A percentile compares a stretch with the other conserved stretches of the same genome.
Evolutionary conservation across 1,284 basidiomycete species (phyloP).

Genomic region (Ceratobasidium papillatum): DNA sequence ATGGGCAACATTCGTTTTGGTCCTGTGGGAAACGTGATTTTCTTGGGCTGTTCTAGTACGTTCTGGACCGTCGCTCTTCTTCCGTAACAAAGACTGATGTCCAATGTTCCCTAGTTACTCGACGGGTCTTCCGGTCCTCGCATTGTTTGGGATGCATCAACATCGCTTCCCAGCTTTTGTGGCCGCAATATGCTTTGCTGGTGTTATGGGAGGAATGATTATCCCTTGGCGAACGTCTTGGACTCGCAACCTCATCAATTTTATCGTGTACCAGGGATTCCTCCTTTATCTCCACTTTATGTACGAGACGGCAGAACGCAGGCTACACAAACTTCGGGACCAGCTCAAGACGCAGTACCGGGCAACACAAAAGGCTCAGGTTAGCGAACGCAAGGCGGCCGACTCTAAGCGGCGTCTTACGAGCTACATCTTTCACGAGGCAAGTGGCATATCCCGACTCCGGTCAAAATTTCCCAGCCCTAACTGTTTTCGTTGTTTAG

Average conservation of each 20-base stretch:
- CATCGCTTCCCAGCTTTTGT: slow-evolving; percentile 71
- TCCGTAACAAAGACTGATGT: neutral
- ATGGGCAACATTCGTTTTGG: slow-evolving; percentile 39
- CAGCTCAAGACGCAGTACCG: slow-evolving; percentile 74
- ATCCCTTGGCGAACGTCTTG: slow-evolving; percentile 1
- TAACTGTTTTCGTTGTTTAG: slow-evolving; percentile 56
- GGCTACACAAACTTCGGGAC: slow-evolving; percentile 68
- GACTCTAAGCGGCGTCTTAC: slow-evolving; percentile 75
- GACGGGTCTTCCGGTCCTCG: slow-evolving; percentile 76
- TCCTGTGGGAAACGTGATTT: slow-evolving; percentile 45
- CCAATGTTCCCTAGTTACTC: slow-evolving; percentile 52
- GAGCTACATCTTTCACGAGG: slow-evolving; percentile 81
- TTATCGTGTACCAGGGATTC: slow-evolving; percentile 67
- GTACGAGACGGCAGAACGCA: slow-evolving; percentile 64
- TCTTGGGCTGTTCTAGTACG: slow-evolving; percentile 70
- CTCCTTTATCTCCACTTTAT: slow-evolving; percentile 64
- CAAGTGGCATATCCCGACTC: slow-evolving; percentile 48
- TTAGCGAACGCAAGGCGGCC: slow-evolving; percentile 80
- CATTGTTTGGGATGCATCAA: slow-evolving; percentile 76
- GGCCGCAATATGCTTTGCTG: slow-evolving; percentile 64
- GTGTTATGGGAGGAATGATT: slow-evolving; percentile 62
- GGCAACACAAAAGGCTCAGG: slow-evolving; percentile 84
- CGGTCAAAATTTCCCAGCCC: slow-evolving; percentile 44
- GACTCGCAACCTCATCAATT: slow-evolving; percentile 61
- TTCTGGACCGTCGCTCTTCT: slow-evolving; percentile 42